Evolutionary conservation across 768 basidiomycete genomes (phyloP), one percentile per base, ranked within the genome.

Genomic region (Lactarius evosmus): DNA sequence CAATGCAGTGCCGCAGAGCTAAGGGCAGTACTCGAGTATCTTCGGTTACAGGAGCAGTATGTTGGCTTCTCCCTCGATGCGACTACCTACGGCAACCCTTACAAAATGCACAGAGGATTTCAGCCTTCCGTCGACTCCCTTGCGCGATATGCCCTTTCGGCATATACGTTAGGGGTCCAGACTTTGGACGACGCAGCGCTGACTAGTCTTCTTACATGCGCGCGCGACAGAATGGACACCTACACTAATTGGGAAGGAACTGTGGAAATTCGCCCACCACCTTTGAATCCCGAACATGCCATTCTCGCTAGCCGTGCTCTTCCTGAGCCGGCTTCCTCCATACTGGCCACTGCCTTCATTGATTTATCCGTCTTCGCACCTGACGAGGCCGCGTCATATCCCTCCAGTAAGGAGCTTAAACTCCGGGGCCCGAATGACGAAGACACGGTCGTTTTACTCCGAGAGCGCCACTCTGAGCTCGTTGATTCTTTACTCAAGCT

Each of bases 1-100:
- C 33, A 56, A 22, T 65, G 64, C 32, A 65, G 25, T 19, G 32
- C 55, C 5, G 34, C 38, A n/a, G 59, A 65, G 54, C 56, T 65
- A 49, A 65, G 64, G 46, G 33, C 46, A 17, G 60, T 65, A 19
- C 59, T 65, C n/a, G 64, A 65, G 46, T 65, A 61, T 38, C 54
- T 65, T 29, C 54, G 29, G 19, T 36, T 60, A 49, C 46, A 27
- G 51, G 41, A 65, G 29, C 46, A 57, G 64, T 65, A 65, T 44
- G 64, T 52, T 34, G 8, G 30, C 12, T 7, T 30, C 59, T 27
- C 32, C 30, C 12, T 19, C 2, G 38, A 50, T 7, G 49, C 5
- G 46, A 41, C 44, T 40, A 44, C 40, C 16, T 50, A 33, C 1
- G 30, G 56, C 38, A 19, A n/a, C n/a, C 25, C 46, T 29, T 41